A percentile compares a stretch with the other conserved stretches of the same genome.
phyloP scores from a whole-genome alignment of 768 basidiomycete species.

The Panus rudis region DNA sequence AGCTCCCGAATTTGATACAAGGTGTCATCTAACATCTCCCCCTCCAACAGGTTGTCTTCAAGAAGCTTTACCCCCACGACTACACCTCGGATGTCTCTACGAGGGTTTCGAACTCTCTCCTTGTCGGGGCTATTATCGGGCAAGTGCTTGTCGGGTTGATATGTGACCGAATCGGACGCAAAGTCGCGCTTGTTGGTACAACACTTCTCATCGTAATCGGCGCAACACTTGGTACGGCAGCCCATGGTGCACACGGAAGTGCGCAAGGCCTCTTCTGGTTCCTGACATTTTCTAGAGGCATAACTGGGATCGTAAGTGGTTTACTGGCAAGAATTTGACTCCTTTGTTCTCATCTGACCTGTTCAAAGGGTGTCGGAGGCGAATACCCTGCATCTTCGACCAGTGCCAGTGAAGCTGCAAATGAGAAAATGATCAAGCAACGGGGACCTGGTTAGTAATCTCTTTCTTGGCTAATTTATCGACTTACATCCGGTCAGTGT shows the following conservation, averaged over 20 bases:
- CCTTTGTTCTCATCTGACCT: slow-evolving; percentile 1
- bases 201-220: slow-evolving; percentile 67
- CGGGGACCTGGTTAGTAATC: slow-evolving; percentile 50
- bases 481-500: slow-evolving; percentile 32
- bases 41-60: slow-evolving; percentile 50
- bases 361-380: slow-evolving; percentile 57
- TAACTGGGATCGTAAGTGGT: slow-evolving; percentile 57
- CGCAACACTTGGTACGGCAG: slow-evolving; percentile 59
- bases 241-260: slow-evolving; percentile 53
- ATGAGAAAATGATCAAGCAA: slow-evolving; percentile 52
- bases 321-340: not conserved
- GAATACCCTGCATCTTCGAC: slow-evolving; percentile 74
- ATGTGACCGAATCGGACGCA: slow-evolving; percentile 71
- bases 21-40: slow-evolving; percentile 6
- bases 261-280: slow-evolving; percentile 65
- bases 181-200: slow-evolving; percentile 64
- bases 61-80: slow-evolving; percentile 50
- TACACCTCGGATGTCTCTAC: slow-evolving; percentile 62
- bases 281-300: slow-evolving; percentile 62
- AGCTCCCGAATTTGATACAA: not conserved
- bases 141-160: slow-evolving; percentile 58
- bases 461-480: slow-evolving; percentile 1
- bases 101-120: slow-evolving; percentile 61
- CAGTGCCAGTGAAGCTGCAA: slow-evolving; percentile 64
- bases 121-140: slow-evolving; percentile 63